These are phyloP conservation scores for Debaryomyces tyrocola DNA, from an alignment of 805 yeast species.

Conservation along the genomic window DNA sequence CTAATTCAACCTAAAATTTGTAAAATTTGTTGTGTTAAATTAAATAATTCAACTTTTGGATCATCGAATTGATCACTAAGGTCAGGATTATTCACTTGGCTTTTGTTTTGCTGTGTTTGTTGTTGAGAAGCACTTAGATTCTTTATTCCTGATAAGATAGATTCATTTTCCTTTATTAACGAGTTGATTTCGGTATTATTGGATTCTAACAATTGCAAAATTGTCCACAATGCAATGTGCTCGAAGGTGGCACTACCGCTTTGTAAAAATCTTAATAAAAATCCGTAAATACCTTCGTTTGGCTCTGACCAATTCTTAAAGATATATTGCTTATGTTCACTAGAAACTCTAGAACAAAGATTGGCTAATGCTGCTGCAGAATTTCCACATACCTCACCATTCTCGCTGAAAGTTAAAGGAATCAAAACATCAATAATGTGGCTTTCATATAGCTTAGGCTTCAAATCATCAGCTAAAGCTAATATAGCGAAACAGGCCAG, in stretches of 20 bases:
- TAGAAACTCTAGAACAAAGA: conserved; percentile 80
- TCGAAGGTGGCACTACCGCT: conserved; percentile 92
- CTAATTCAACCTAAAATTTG: conserved; percentile 44
- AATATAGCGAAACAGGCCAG: conserved; percentile 96
- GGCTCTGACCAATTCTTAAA: conserved; percentile 77
- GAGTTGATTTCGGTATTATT: conserved; percentile 63
- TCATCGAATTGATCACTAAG: conserved; percentile 49
- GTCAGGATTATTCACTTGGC: conserved; percentile 20
- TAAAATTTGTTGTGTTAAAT: conserved; percentile 66
- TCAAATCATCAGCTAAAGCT: conserved; percentile 94
- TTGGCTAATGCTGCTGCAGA: conserved; percentile 98
- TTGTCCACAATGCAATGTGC: conserved; percentile 97
- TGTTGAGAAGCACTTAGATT: conserved; percentile 43
- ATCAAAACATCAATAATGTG: conserved; percentile 85
- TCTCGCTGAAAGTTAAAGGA: conserved; percentile 84
- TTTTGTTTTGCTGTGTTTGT: conserved; percentile 23
- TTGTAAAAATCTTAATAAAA: conserved; percentile 74
- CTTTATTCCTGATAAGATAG: conserved; percentile 55
- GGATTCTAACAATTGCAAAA: conserved; percentile 87
- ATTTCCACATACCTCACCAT: conserved; percentile 96
- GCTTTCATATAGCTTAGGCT: conserved; percentile 76
- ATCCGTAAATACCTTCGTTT: conserved; percentile 81
- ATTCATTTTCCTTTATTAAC: conserved; percentile 54
- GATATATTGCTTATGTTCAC: conserved; percentile 73
- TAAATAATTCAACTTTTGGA: conserved; percentile 63